Percentiles rank a stretch among this genome's conserved stretches.
Conservation (phyloP, 345 rosid genomes). For the Corchorus capsularis region DNA sequence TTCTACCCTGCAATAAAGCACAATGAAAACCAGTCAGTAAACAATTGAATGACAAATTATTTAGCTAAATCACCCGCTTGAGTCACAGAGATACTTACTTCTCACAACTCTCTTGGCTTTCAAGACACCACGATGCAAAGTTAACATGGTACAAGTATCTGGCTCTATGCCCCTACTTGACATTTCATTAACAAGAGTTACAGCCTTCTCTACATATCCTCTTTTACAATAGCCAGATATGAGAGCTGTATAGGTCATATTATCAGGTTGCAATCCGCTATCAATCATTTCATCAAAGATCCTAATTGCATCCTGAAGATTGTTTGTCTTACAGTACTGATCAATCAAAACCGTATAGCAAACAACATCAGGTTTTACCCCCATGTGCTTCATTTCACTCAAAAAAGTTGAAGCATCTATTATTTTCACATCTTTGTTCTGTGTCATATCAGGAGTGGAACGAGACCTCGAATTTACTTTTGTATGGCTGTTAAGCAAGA, state of each 20-base stretch:
- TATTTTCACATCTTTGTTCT: conserved; percentile 18
- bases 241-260: conserved; percentile 54
- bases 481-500: conserved; percentile 50
- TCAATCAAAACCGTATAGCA: conserved; percentile 69
- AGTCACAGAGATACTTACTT: neutral
- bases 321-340: conserved; percentile 48
- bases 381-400: conserved; percentile 41
- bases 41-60: neutral
- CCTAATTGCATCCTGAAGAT: conserved; percentile 41
- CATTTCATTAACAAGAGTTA: conserved; percentile 44
- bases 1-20: conserved; percentile 1
- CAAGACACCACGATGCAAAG: conserved; percentile 27
- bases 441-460: conserved; percentile 20
- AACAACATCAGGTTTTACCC: conserved; percentile 49
- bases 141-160: conserved; percentile 23
- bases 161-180: conserved; percentile 34
- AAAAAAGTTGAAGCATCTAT: conserved; percentile 32
- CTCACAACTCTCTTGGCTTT: conserved; percentile 32
- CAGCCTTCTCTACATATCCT: conserved; percentile 49
- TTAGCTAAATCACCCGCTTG: conserved; percentile 1
- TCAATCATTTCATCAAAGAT: conserved; percentile 52
- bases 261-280: conserved; percentile 64
- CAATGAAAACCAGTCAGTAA: neutral
- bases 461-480: conserved; percentile 26
- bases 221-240: conserved; percentile 40